Conservation (phyloP, 352 stramenopile species). For the Pythium scleroteichum region DNA sequence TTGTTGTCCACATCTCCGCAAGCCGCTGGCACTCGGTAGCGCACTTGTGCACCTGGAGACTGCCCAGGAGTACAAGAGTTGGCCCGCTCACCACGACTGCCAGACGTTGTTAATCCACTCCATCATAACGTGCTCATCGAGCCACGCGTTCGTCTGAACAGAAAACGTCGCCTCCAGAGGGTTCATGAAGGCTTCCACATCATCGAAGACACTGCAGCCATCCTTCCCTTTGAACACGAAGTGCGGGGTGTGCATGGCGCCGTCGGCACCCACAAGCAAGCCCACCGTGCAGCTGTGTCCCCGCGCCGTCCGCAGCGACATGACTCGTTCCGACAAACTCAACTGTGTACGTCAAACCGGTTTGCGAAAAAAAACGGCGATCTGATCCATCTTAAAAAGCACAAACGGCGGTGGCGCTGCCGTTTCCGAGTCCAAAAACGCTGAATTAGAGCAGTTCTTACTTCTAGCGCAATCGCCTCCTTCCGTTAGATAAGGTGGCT, state of each 20-base stretch:
- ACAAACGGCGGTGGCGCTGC: conserved; percentile 2
- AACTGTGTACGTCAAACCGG: background rate
- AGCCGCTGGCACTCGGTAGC: no score
- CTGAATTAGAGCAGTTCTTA: conserved; percentile 5
- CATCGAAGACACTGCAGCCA: background rate
- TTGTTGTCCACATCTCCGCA: no score
- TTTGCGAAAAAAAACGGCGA: conserved; percentile 2
- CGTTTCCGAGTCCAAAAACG: background rate
- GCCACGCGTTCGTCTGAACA: conserved; percentile 9
- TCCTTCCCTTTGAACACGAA: conserved; percentile 12
- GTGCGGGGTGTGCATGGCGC: background rate
- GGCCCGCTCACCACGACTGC: no score
- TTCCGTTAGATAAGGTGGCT: background rate
- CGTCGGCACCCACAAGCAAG: background rate
- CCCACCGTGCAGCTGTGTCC: no score
- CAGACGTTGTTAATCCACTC: conserved; percentile 13
- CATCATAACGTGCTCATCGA: conserved; percentile 10
- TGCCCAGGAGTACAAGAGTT: no score
- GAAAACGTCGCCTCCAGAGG: background rate
- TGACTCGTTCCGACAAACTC: conserved; percentile 6
- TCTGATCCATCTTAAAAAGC: conserved; percentile 15
- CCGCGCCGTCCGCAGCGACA: no score
- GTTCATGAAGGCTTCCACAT: background rate
- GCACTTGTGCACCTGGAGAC: no score
- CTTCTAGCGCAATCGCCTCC: background rate